These are phyloP conservation scores for Hygrophorus russula DNA, from an alignment of 768 basidiomycete species.

Conservation along the genomic window DNA sequence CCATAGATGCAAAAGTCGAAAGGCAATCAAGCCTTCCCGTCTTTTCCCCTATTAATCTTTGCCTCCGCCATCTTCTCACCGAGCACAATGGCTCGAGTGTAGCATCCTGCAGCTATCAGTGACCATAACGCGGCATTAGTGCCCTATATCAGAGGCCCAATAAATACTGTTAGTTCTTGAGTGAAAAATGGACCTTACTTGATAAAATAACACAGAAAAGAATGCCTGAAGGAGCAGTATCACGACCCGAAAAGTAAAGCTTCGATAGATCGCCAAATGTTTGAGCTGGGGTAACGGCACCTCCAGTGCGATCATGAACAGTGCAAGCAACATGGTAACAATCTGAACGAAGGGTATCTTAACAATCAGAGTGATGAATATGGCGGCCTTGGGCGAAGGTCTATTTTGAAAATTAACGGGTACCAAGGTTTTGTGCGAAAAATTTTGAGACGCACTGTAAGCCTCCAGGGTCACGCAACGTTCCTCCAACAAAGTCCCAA, in stretches of 20 bases:
- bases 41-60: conserved; percentile 50
- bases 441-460: conserved; percentile 45
- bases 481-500: conserved; percentile 89
- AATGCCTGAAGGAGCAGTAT: conserved; percentile 54
- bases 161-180: not conserved
- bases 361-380: conserved; percentile 71
- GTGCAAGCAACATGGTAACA: conserved; percentile 47
- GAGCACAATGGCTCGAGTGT: conserved; percentile 48
- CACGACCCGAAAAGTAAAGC: conserved; percentile 49
- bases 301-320: conserved; percentile 57
- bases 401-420: conserved; percentile 20
- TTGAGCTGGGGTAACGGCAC: conserved; percentile 54
- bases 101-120: conserved; percentile 57
- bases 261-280: conserved; percentile 49
- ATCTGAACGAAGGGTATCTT: conserved; percentile 68
- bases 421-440: not conserved
- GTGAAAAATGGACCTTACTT: conserved; percentile 33
- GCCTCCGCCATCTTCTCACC: conserved; percentile 64
- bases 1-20: not conserved
- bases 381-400: conserved; percentile 42
- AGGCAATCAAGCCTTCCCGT: conserved; percentile 38
- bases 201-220: conserved; percentile 62
- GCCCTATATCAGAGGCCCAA: conserved; percentile 35
- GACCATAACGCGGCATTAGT: conserved; percentile 79
- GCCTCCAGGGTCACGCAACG: conserved; percentile 67